Evolutionary conservation across 495 filamentous ascomycete genomes (phyloP).

Genomic region (Amorphotheca resinae): DNA sequence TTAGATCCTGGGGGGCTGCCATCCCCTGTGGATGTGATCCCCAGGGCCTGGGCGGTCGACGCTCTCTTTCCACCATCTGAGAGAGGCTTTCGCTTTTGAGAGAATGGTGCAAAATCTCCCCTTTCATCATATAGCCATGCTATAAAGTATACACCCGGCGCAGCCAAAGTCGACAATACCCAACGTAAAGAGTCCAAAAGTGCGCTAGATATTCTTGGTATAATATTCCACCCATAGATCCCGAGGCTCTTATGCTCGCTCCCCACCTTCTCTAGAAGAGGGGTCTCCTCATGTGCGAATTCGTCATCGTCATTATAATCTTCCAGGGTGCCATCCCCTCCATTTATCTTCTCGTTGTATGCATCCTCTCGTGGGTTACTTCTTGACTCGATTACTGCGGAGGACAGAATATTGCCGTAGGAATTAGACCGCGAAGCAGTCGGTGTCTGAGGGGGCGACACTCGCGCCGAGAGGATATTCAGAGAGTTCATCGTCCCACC

Average conservation of each 20-base stretch:
- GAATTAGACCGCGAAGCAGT: constrained; percentile 54
- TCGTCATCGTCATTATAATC: constrained; percentile 22
- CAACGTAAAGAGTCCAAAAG: constrained; percentile 58
- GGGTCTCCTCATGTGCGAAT: constrained; percentile 52
- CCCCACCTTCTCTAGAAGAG: constrained; percentile 37
- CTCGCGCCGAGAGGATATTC: constrained; percentile 84
- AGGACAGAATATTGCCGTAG: constrained; percentile 40
- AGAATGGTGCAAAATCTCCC: constrained; percentile 62
- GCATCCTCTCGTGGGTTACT: constrained; percentile 30
- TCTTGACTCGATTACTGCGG: constrained; percentile 21
- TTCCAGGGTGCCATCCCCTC: constrained; percentile 28
- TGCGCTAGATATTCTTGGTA: constrained; percentile 42
- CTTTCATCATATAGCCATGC: constrained; percentile 69
- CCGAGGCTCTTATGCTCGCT: constrained; percentile 26
- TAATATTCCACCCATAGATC: constrained; percentile 31
- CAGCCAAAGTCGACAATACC: constrained; percentile 63
- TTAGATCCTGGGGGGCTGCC: constrained; percentile 1
- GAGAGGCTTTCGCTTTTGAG: constrained; percentile 45
- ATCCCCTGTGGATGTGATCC: constrained; percentile 22
- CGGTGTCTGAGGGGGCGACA: constrained; percentile 45
- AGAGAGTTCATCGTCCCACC: constrained; percentile 84
- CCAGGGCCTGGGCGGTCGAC: constrained; percentile 27
- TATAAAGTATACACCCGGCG: constrained; percentile 68
- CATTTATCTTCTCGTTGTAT: constrained; percentile 32
- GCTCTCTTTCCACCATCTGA: constrained; percentile 22